Conservation (phyloP, 352 stramenopile species). For the Phytophthora capsici region DNA sequence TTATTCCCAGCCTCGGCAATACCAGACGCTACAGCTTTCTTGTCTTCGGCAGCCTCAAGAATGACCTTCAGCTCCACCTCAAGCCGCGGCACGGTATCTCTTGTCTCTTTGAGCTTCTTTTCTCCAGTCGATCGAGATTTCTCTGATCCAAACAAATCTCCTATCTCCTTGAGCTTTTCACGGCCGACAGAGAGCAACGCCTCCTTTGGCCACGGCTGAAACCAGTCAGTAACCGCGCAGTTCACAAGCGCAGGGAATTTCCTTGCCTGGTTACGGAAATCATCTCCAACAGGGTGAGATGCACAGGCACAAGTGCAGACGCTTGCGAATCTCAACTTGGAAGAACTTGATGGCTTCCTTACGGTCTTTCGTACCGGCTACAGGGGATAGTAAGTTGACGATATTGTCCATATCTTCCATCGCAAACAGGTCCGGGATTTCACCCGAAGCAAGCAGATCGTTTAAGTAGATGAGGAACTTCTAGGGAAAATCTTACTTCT, state of each 20-base stretch:
- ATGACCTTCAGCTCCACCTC: conserved; percentile 96
- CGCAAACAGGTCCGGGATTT: conserved; percentile 95
- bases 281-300: conserved; percentile 96
- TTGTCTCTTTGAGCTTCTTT: conserved; percentile 94
- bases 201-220: conserved; percentile 94
- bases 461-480: conserved; percentile 97
- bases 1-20: conserved; percentile 96
- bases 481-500: no score
- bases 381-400: conserved; percentile 83
- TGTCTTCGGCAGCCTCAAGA: conserved; percentile 95
- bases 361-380: conserved; percentile 85
- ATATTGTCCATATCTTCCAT: conserved; percentile 96
- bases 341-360: conserved; percentile 96
- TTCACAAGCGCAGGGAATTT: conserved; percentile 97
- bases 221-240: conserved; percentile 96
- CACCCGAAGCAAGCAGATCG: conserved; percentile 93
- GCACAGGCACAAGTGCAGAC: conserved; percentile 95
- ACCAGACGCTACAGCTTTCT: conserved; percentile 93
- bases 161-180: conserved; percentile 88
- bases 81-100: conserved; percentile 92
- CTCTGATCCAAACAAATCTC: conserved; percentile 82
- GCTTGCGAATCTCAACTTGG: conserved; percentile 94
- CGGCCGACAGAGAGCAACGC: conserved; percentile 92
- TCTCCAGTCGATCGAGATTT: conserved; percentile 92
- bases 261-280: conserved; percentile 93